Evolutionary conservation across 106 monocot species (phyloP), one percentile per base, ranked within the genome.

Genomic region (Dendrobium officinale): DNA sequence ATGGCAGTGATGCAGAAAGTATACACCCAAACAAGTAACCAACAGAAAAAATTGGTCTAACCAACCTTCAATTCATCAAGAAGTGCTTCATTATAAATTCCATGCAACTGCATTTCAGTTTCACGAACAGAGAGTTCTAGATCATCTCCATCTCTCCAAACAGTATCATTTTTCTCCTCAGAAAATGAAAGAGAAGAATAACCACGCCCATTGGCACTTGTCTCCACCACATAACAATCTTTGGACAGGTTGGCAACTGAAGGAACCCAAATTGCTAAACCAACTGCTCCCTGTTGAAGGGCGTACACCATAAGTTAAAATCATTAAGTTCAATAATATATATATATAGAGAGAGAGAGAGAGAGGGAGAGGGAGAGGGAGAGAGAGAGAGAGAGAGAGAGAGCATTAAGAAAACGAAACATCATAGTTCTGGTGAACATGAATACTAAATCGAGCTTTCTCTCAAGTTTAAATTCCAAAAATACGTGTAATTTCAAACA

Each of bases 241-340:
- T 91, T 92, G 47, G 86, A 72, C 77, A 87, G 87, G 81, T 95
- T 99, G 37, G 85, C 88, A 33, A 99, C 91, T 75, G 99, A 99
- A 84, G 95, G 99, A 5, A 99, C 95, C 99, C 99, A 99, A 85
- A 99, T 99, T 67, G 99, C 99, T 85, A 99, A 91, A 49, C 99
- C 99, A 81, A 99, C 99, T 48, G 99, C 99, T 11, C 99, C 99
- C 99, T 99, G 85, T 88, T 74, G 10, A 43, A 20, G 43, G 42
- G 33, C 2, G 37, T 16, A 29, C n/a, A 33, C 29, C 70, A 70
- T 37, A 37, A 70, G 11, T 70, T 37, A 70, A 70, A 33, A 33
- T 33, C 70, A 70, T 16, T 70, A 33, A 70, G 70, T 37, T 70
- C 33, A 70, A 37, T 15, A 51, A 51, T 51, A 51, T 11, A 48